Evolutionary conservation across 805 yeast species (phyloP).

Genomic region (Tetrapisispora arboricola): DNA sequence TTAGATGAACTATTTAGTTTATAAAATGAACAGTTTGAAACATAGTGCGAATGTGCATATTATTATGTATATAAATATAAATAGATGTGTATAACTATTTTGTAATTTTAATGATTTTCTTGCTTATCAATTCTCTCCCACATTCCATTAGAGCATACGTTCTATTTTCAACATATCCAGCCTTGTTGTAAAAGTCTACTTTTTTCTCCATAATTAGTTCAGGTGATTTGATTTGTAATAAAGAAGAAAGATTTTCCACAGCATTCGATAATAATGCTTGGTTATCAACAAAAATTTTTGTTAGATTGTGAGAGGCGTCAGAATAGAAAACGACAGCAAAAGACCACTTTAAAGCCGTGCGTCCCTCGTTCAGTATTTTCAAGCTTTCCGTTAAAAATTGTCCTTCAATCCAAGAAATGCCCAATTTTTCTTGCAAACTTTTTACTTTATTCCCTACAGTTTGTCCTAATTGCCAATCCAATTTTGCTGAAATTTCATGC

Average conservation of each 20-base stretch:
- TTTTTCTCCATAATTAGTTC: constrained; percentile 27
- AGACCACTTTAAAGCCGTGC: constrained; percentile 83
- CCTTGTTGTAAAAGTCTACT: constrained; percentile 30
- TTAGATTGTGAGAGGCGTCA: constrained; percentile 38
- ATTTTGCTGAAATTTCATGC: constrained; percentile 66
- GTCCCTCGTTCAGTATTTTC: constrained; percentile 49
- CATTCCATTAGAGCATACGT: constrained; percentile 31
- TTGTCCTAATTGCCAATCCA: constrained; percentile 56
- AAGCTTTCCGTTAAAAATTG: constrained; percentile 74
- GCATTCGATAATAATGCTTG: constrained; percentile 55
- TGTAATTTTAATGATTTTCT: constrained; percentile 24
- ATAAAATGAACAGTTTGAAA: neutral
- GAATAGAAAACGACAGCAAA: constrained; percentile 72
- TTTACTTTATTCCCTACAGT: constrained; percentile 55
- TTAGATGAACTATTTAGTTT: constrained; percentile 40
- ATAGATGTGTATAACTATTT: neutral
- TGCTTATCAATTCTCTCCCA: constrained; percentile 28
- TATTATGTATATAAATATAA: neutral
- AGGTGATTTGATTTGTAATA: constrained; percentile 39
- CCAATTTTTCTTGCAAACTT: constrained; percentile 50
- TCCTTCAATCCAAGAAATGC: constrained; percentile 78
- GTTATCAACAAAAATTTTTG: constrained; percentile 58
- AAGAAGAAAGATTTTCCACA: constrained; percentile 57
- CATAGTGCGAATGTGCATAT: neutral
- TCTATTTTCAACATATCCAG: constrained; percentile 30